Evolutionary conservation across 83 land plant species (phyloP).

Genomic region (Diphasiastrum complanatum): DNA sequence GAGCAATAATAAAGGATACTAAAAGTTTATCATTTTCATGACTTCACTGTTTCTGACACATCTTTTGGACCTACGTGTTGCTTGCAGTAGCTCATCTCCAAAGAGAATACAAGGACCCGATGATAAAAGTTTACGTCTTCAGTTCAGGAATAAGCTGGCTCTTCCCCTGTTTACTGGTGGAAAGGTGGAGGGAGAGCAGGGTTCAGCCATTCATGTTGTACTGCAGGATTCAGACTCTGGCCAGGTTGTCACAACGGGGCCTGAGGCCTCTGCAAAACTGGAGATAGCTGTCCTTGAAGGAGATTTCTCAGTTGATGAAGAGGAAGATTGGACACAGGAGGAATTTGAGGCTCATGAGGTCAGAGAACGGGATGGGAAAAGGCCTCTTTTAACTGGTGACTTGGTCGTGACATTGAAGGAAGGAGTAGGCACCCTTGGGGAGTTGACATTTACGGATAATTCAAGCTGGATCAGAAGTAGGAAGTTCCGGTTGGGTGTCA

Average conservation of each 20-base stretch:
- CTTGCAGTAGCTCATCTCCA: not conserved
- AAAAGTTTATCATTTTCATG: not conserved
- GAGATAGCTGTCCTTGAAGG: conserved; percentile 40
- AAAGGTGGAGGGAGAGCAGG: conserved; percentile 27
- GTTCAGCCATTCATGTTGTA: conserved; percentile 20
- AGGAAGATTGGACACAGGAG: conserved; percentile 31
- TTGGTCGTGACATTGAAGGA: conserved; percentile 16
- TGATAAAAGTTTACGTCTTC: conserved; percentile 15
- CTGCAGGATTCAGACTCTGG: conserved; percentile 24
- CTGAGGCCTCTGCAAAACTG: conserved; percentile 29
- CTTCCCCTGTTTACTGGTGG: conserved; percentile 35
- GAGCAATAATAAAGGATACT: not conserved
- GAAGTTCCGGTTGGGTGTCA: conserved; percentile 23
- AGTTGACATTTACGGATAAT: conserved; percentile 41
- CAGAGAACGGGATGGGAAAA: conserved; percentile 40
- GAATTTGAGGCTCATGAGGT: conserved; percentile 23
- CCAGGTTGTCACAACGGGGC: conserved; percentile 20
- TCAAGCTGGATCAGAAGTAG: conserved; percentile 46
- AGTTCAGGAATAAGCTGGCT: conserved; percentile 26
- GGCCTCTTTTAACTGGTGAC: conserved; percentile 42
- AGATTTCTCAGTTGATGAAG: conserved; percentile 33
- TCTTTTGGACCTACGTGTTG: not conserved
- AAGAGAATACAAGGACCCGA: conserved; percentile 14
- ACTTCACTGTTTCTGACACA: not conserved
- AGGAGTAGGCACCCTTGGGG: conserved; percentile 27